Evolutionary conservation across 495 filamentous ascomycete species (phyloP).

Genomic region (Amniculicola lignicola): DNA sequence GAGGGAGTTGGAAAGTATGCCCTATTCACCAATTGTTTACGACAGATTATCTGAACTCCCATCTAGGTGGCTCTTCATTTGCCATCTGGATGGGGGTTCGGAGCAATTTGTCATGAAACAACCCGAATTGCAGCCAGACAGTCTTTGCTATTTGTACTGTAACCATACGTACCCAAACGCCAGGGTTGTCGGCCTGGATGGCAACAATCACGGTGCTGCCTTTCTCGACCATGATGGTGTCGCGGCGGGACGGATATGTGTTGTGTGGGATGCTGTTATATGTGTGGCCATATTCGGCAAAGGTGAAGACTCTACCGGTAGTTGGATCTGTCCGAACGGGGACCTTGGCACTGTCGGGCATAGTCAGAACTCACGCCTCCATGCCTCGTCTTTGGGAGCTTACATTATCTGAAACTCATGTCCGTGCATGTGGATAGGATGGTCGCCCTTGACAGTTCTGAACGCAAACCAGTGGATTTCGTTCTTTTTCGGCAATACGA

Average conservation of each 20-base stretch:
- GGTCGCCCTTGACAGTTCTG: not conserved
- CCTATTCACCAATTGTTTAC: not conserved
- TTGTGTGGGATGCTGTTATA: not conserved
- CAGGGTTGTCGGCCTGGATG: not conserved
- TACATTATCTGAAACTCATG: not conserved
- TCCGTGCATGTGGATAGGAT: not conserved
- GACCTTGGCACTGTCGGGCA: too few species aligned
- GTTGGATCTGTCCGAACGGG: too few species aligned
- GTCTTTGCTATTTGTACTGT: too few species aligned
- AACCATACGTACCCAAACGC: not conserved
- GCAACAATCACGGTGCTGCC: not conserved
- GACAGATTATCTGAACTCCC: too few species aligned
- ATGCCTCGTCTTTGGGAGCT: not conserved
- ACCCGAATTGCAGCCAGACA: too few species aligned
- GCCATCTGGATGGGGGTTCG: too few species aligned
- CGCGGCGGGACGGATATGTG: not conserved
- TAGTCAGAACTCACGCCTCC: too few species aligned
- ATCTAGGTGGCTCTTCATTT: too few species aligned
- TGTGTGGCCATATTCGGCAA: too few species aligned
- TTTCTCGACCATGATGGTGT: not conserved
- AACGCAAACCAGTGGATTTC: not conserved
- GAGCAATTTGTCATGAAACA: too few species aligned
- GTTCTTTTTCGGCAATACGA: not conserved
- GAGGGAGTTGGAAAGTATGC: too few species aligned
- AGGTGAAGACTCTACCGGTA: too few species aligned